Evolutionary conservation across 352 stramenopile genomes (phyloP).

Genomic region (Phytophthora hibernalis): DNA sequence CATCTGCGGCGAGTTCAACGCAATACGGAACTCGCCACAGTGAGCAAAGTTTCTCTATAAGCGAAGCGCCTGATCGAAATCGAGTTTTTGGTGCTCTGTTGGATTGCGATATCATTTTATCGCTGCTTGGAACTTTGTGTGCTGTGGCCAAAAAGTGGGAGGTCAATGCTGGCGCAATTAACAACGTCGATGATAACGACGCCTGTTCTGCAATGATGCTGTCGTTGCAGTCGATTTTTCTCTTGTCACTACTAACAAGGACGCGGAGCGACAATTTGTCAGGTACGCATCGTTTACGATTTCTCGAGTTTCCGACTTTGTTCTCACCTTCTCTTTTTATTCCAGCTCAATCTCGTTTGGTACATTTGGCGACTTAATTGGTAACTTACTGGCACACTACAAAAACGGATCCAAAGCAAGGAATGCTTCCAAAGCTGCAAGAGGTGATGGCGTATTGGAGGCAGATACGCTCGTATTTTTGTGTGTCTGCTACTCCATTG

Average conservation of each 20-base stretch:
- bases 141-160: conserved; percentile 29
- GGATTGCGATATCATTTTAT: conserved; percentile 51
- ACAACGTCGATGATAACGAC: neutral
- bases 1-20: neutral
- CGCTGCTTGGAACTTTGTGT: conserved; percentile 54
- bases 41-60: neutral
- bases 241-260: conserved; percentile 14
- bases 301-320: neutral
- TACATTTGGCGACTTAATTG: conserved; percentile 28
- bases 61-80: conserved; percentile 23
- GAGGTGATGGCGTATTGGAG: neutral
- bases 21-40: neutral
- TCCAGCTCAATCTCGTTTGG: conserved; percentile 35
- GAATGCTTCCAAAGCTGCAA: neutral
- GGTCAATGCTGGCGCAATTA: neutral
- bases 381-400: conserved; percentile 10
- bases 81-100: conserved; percentile 44
- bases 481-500: conserved; percentile 37
- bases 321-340: conserved; percentile 12
- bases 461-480: conserved; percentile 16
- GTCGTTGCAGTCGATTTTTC: conserved; percentile 29
- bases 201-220: conserved; percentile 4
- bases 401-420: neutral
- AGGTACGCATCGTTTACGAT: conserved; percentile 11
- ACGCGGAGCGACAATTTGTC: conserved; percentile 25